These are phyloP conservation scores for Fusarium sp. DNA, from an alignment of 2,329 filamentous ascomycete species.

Conservation along the genomic window DNA sequence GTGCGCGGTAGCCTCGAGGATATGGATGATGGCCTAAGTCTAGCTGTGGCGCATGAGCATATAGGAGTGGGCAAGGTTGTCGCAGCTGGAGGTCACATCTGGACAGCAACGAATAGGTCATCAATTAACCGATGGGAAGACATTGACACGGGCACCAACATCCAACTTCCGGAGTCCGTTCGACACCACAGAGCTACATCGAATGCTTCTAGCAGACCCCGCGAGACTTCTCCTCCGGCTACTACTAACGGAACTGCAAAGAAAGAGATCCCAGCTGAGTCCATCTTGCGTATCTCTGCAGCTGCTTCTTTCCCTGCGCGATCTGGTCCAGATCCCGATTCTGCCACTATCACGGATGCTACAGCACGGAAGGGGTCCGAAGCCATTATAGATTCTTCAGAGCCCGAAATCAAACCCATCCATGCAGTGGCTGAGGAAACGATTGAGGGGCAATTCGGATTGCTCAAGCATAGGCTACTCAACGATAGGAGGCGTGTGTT, in stretches of 20 bases:
- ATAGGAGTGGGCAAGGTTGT: constrained; percentile 77
- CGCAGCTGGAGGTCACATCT: constrained; percentile 78
- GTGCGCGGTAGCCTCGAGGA: constrained; percentile 71
- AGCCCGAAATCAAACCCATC: constrained; percentile 63
- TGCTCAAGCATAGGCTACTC: constrained; percentile 91
- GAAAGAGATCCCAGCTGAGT: constrained; percentile 77
- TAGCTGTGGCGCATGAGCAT: constrained; percentile 92
- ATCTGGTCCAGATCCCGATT: constrained; percentile 62
- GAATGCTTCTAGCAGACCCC: constrained; percentile 50
- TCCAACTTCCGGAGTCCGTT: constrained; percentile 68
- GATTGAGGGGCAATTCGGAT: constrained; percentile 92
- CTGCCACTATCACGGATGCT: constrained; percentile 57
- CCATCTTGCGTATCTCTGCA: constrained; percentile 83
- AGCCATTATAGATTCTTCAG: constrained; percentile 40
- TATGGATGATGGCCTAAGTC: constrained; percentile 85
- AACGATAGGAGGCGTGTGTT: constrained; percentile 90
- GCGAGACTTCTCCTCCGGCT: constrained; percentile 45
- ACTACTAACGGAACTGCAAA: constrained; percentile 50
- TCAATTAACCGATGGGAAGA: constrained; percentile 93
- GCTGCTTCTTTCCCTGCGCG: constrained; percentile 77
- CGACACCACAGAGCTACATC: constrained; percentile 58
- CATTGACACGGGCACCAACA: constrained; percentile 78
- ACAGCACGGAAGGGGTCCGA: constrained; percentile 52
- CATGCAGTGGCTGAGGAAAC: constrained; percentile 77
- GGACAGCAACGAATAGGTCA: constrained; percentile 89